Evolutionary conservation across 1,139 yeast genomes (phyloP).

Genomic region (Taphrina betulina): DNA sequence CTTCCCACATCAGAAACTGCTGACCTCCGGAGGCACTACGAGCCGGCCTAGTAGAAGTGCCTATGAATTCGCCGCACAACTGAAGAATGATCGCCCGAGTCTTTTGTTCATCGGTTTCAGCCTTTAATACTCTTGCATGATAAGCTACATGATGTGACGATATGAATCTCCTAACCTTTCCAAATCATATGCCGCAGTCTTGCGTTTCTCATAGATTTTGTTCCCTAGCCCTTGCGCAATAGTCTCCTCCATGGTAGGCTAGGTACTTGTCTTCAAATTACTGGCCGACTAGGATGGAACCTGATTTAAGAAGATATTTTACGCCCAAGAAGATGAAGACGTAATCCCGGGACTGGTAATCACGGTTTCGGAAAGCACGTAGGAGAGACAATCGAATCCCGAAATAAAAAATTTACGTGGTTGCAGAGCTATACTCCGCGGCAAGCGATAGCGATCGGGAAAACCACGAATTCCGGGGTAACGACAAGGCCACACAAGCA

Average conservation of each 20-base stretch:
- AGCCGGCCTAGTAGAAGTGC: constrained; percentile 63
- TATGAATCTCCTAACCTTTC: constrained; percentile 51
- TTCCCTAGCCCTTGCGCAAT: constrained; percentile 71
- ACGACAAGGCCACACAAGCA: too few species aligned
- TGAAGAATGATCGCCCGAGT: constrained; percentile 69
- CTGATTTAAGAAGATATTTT: too few species aligned
- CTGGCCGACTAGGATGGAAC: too few species aligned
- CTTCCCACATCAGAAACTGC: constrained; percentile 44
- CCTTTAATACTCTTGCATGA: neutral
- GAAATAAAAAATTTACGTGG: too few species aligned
- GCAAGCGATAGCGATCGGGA: too few species aligned
- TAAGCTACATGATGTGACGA: neutral
- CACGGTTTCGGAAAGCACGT: too few species aligned
- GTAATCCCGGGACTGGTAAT: too few species aligned
- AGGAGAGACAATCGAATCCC: too few species aligned
- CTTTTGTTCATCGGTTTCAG: constrained; percentile 46
- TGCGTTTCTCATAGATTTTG: constrained; percentile 88
- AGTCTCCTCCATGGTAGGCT: constrained; percentile 27
- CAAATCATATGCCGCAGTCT: constrained; percentile 87
- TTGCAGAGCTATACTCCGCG: too few species aligned
- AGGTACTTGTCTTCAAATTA: too few species aligned
- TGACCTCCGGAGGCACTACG: constrained; percentile 68
- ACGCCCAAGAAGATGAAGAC: too few species aligned
- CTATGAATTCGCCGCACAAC: constrained; percentile 58
- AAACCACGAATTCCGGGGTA: too few species aligned